Evolutionary conservation across 768 basidiomycete species (phyloP), one percentile per base, ranked within the genome.

Genomic region (Lactarius indigo): DNA sequence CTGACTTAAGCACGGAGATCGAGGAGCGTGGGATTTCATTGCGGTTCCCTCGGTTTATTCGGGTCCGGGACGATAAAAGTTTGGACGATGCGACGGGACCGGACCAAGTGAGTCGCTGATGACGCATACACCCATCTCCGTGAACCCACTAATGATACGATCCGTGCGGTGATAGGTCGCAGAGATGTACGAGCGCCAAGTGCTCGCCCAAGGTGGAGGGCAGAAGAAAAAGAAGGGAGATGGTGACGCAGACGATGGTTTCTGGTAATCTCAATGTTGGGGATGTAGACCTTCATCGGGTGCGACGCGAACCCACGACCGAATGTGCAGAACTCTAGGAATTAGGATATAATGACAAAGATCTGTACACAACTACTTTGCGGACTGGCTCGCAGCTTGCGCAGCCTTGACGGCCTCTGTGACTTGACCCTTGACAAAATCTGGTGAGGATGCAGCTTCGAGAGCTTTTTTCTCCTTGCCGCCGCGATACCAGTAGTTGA

Each of bases 1-100:
- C 35, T 57, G 52, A 61, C 59, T 37, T 69, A 55, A 62, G 55
- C 41, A 31, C 52, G 20, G 61, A 94, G 92, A 85, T 87, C 23
- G 95, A 96, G 63, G 87, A 92, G 59, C 82, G 96, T 71, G 97
- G 97, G 0, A 92, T 99, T 72, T 98, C 97, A 18, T 79, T 99
- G 55, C 90, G 97, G 15, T 99, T 99, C 79, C 97, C 97, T 47
- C 86, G 97, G 33, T 98, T 98, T 77, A 85, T 99, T 70, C 87
- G 90, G 55, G 79, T 95, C 59, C 85, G 97, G 69, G 97, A 98
- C 68, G 97, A 99, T 77, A 99, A 99, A 77, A 81, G 82, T 31
- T 88, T 88, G 17, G 95, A 98, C 67, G 92, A 97, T 77, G 93
- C 94, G 28, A 98, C 97, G 13, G 87, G 88, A 4, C 88, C 94